Base-by-base conservation (phyloP, 148 eudicot genomes). In the Rhododendron henanense region DNA sequence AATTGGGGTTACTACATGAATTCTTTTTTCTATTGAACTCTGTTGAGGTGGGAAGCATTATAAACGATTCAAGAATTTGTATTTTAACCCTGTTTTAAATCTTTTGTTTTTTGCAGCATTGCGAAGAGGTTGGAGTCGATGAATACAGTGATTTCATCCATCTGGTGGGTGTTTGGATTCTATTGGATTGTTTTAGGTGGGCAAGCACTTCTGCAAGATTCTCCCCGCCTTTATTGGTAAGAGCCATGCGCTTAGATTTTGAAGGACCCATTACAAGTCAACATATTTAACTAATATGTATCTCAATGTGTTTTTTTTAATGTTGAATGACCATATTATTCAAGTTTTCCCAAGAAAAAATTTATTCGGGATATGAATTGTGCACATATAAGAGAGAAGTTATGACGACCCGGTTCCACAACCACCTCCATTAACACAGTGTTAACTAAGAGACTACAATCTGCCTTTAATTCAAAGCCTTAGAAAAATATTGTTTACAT, bases 141-240 rank as follows among this genome's bases (percentile, higher is more conserved):
- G 44, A 91, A 92, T 50, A 90, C 94, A 45, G 86, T 93, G 81
- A 85, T 90, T 39, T 91, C 93, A 73, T 92, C 93, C 19, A 86
- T 94, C 83, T 94, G 94, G 96, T 94, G 94, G 94, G 93, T 91
- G 48, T 87, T 92, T 74, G 94, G 97, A 74, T 91, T 90, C 85
- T 93, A 93, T 59, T 92, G 92, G 92, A 89, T 91, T 80, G 90
- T 92, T 48, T 81, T 87, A 7, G 95, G 94, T 76, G 94, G 93
- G 81, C 95, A 90, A 81, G 89, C 92, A 55, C 94, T 93, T 91
- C 85, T 89, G 84, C 93, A 90, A 86, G 93, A 92, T 87, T 90
- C 95, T 45, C 95, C 95, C 1, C 86, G 91, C 48, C 91, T 91
- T 76, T 92, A 94, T 88, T 91, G 96, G 96, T 93, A 90, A 85